Evolutionary conservation across 2,329 filamentous ascomycete genomes (phyloP).

Genomic region (Simplicillium sp.): DNA sequence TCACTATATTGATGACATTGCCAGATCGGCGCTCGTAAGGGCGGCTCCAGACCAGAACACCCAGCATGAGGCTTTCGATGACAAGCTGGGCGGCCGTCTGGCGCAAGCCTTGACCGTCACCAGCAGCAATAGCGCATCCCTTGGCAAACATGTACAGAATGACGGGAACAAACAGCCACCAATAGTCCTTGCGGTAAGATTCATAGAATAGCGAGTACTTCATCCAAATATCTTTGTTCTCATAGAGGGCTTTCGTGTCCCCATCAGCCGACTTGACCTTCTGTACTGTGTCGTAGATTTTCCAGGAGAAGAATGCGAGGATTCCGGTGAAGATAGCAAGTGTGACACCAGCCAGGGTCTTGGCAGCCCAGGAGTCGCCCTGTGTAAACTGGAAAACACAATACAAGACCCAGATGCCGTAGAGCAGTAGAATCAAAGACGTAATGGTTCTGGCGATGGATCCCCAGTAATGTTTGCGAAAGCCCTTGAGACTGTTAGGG

Average conservation of each 20-base stretch:
- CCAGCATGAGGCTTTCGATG: slow-evolving; percentile 72
- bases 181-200: slow-evolving; percentile 85
- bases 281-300: slow-evolving; percentile 69
- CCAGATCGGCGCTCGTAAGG: slow-evolving; percentile 81
- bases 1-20: slow-evolving; percentile 88
- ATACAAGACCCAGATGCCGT: slow-evolving; percentile 91
- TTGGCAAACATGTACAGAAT: slow-evolving; percentile 89
- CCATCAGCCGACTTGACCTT: slow-evolving; percentile 69
- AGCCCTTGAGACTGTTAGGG: slow-evolving; percentile 67
- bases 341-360: slow-evolving; percentile 72
- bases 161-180: slow-evolving; percentile 90
- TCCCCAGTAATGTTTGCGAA: slow-evolving; percentile 95
- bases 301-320: slow-evolving; percentile 74
- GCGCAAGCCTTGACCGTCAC: slow-evolving; percentile 72
- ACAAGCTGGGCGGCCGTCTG: slow-evolving; percentile 74
- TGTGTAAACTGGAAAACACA: slow-evolving; percentile 92
- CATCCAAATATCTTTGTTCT: slow-evolving; percentile 83
- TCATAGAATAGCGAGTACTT: slow-evolving; percentile 98
- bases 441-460: slow-evolving; percentile 83
- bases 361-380: slow-evolving; percentile 91
- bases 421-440: slow-evolving; percentile 80
- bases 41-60: slow-evolving; percentile 71
- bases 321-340: slow-evolving; percentile 71
- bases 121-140: slow-evolving; percentile 75
- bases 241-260: slow-evolving; percentile 64